Base-by-base conservation (phyloP, 2,329 filamentous ascomycete species). In the Akanthomyces lecanii region DNA sequence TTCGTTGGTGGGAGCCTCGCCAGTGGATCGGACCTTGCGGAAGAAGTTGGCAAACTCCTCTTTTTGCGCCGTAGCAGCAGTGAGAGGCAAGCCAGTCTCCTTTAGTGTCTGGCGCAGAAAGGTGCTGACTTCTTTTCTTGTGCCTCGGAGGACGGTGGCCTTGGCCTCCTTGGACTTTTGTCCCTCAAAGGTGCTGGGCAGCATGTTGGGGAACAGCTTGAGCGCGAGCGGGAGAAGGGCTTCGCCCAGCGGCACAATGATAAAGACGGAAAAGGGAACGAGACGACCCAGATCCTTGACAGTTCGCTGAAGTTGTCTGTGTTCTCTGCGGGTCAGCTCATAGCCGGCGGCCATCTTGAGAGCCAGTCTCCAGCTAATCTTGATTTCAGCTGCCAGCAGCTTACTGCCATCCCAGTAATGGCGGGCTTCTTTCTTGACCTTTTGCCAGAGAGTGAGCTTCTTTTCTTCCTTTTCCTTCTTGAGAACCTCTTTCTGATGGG, bases 391-490 rank as follows among this genome's bases (percentile, higher is more conserved):
- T 25, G 89, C 93, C 68, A 99, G 81, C 71, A 99, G 82, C 78
- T 99, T 99, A 33, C 92, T 98, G 65, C 95, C 95, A 77, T 99
- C 95, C 94, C 95, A 98, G 79, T 99, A 99, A 76, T 99, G 95
- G 66, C 89, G 86, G 16, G 82, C 83, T 77, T 99, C 95, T 76
- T 96, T 93, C 83, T 97, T 99, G 72, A 99, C 88, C 79, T 93
- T 96, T 75, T 98, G 91, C 76, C 87, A 89, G 1, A 98, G 56
- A 0, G 93, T 97, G 77, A 97, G 78, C 74, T 97, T 97, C 80
- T 93, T 92, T 69, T 89, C 84, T 65, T 90, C 88, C 75, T 90
- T 89, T 69, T 87, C 73, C 60, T 72, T 73, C 82, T 76, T 80
- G 18, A 76, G 77, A 63, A 75, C 71, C 42, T 90, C 86, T 67